Conservation (phyloP, 768 basidiomycete genomes). For the Boletus huronensis region DNA sequence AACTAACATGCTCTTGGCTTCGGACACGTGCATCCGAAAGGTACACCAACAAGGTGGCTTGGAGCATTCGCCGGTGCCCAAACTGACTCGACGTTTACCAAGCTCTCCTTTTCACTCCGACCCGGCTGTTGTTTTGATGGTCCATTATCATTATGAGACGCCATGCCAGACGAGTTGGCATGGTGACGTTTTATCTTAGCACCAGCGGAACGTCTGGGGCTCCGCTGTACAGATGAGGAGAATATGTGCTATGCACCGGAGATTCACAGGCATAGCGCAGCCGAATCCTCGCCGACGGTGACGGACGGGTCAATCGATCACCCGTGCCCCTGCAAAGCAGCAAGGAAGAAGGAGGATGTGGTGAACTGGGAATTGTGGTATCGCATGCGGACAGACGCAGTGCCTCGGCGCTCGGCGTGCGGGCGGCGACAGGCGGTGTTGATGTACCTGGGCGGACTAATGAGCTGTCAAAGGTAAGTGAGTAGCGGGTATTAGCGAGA, state of each 20-base stretch:
- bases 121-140: not conserved
- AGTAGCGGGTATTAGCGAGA: no score
- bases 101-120: not conserved
- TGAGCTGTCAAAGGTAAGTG: not conserved
- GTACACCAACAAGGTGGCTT: not conserved
- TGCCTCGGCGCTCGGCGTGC: no score
- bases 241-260: not conserved
- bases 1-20: not conserved
- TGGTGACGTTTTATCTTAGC: conserved; percentile 1
- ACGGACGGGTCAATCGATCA: not conserved
- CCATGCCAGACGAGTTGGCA: conserved; percentile 1
- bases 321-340: no score
- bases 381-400: not conserved
- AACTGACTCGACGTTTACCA: not conserved
- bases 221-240: not conserved
- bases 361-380: not conserved
- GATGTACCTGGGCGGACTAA: not conserved
- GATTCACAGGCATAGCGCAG: not conserved
- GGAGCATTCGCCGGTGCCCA: not conserved
- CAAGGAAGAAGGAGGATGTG: no score
- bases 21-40: not conserved
- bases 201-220: not conserved
- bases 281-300: not conserved
- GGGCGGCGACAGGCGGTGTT: not conserved
- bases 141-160: not conserved